Conservation (phyloP, 495 filamentous ascomycete genomes). For the Copromyces sp. region DNA sequence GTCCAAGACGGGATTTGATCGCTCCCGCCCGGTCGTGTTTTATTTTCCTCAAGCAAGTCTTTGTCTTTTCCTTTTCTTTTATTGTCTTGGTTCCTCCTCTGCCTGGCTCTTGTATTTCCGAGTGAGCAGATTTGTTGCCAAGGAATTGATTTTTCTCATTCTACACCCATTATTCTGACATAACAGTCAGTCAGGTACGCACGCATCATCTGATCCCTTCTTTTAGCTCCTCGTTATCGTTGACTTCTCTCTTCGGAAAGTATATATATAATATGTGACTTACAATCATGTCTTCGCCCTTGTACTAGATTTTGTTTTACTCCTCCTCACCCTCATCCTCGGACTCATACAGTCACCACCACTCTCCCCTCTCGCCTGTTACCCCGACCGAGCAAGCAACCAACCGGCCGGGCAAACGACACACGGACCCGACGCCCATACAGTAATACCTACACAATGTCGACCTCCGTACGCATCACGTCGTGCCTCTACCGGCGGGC, state of each 20-base stretch:
- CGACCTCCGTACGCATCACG: conserved; percentile 19
- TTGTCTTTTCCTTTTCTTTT: not conserved
- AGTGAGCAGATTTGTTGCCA: not conserved
- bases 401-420: not conserved
- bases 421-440: not conserved
- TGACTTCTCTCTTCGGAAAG: not conserved
- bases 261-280: not conserved
- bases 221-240: not conserved
- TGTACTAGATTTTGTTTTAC: not conserved
- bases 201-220: not conserved
- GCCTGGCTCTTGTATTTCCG: not conserved
- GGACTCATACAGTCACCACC: not conserved
- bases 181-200: not conserved
- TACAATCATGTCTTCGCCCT: not conserved
- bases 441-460: conserved; percentile 9
- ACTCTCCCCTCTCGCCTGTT: not conserved
- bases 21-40: not conserved
- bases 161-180: not conserved
- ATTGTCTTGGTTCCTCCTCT: not conserved
- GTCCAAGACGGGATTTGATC: not conserved
- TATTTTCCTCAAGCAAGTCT: not conserved
- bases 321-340: not conserved
- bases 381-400: not conserved
- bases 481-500: conserved; percentile 20
- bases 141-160: not conserved